phyloP scores from a whole-genome alignment of 495 filamentous ascomycete species.

The Talaromyces liani region DNA sequence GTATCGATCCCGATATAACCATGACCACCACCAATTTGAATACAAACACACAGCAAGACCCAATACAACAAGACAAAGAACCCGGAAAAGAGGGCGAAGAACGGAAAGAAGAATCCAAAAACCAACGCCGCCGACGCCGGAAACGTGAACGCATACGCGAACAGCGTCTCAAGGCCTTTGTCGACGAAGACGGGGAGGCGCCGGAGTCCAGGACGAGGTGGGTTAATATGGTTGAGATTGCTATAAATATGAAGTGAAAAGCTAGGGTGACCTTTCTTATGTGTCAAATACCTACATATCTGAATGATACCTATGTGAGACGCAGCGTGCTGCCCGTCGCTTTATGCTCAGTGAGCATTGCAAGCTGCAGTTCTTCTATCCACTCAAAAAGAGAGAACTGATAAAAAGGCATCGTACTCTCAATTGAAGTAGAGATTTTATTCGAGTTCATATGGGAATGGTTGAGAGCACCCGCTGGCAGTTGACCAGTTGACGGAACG shows the following conservation, averaged over 20 bases:
- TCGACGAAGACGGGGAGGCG: constrained; percentile 43
- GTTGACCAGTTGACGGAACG: too few relatives aligned
- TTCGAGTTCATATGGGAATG: too few relatives aligned
- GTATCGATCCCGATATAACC: constrained; percentile 10
- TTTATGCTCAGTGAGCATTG: too few relatives aligned
- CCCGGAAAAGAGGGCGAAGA: constrained; percentile 4
- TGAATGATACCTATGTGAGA: too few relatives aligned
- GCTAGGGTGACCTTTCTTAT: too few relatives aligned
- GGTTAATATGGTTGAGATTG: constrained; percentile 58
- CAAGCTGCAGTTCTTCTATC: too few relatives aligned
- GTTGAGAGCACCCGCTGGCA: too few relatives aligned
- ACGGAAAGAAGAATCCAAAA: constrained; percentile 4
- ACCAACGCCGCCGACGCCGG: constrained; percentile 10
- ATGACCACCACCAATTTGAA: neutral
- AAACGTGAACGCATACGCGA: constrained; percentile 19
- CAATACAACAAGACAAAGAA: neutral
- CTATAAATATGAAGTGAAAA: constrained; percentile 35
- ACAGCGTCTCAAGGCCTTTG: constrained; percentile 31
- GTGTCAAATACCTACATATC: too few relatives aligned
- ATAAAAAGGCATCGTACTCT: too few relatives aligned
- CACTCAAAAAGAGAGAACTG: too few relatives aligned
- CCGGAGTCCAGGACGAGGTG: constrained; percentile 56
- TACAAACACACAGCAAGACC: neutral
- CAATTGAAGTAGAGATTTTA: too few relatives aligned
- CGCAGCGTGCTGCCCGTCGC: too few relatives aligned